Base-by-base conservation (phyloP, 768 basidiomycete genomes). In the Amanita thiersii region DNA sequence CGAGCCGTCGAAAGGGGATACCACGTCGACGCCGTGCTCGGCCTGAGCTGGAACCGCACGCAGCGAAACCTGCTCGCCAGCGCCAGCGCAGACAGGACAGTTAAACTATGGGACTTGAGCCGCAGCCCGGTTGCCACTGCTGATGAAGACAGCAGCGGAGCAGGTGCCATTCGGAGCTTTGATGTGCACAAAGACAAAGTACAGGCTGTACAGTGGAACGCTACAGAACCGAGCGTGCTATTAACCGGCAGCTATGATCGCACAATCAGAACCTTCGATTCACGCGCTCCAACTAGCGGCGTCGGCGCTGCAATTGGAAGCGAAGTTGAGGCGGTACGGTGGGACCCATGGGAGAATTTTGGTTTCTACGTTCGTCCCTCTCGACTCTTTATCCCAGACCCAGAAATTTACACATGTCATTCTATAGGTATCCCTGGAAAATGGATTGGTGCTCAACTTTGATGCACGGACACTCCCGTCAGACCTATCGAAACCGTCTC, bases 31-130 rank as follows among this genome's bases (percentile, higher is more conserved):
- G 88, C 93, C 4, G 86, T 99, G 29, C 78, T 98, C n/a, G 72
- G 78, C 1, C 74, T 98, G 31, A 86, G 86, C 40, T 98, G 96
- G 94, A 98, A 97, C 55, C 81, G 72, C 43, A 66, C 72, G 2
- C 89, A 94, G 54, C 72, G 91, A n/a, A 89, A 93, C 52, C 68
- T 98, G 36, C 71, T 99, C 4, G 88, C 94, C 0, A 90, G 86
- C 35, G 87, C 88, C 2, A 89, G 86, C 40, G 94, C 96, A 1
- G 96, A 99, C 64, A 74, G 79, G 40, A 98, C 94, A 0, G 90
- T 99, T 47, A 99, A 99, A 62, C 64, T 99, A 19, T 99, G 94
- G 96, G 96, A 99, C 65, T 69, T 99, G 40, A 82, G 73, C 28
- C 72, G 88, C 10, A 73, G 79, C 39, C 75, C 79, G 3, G 69